Evolutionary conservation across 2,329 filamentous ascomycete species (phyloP), one percentile per base, ranked within the genome.

Genomic region (Oidium heveae): DNA sequence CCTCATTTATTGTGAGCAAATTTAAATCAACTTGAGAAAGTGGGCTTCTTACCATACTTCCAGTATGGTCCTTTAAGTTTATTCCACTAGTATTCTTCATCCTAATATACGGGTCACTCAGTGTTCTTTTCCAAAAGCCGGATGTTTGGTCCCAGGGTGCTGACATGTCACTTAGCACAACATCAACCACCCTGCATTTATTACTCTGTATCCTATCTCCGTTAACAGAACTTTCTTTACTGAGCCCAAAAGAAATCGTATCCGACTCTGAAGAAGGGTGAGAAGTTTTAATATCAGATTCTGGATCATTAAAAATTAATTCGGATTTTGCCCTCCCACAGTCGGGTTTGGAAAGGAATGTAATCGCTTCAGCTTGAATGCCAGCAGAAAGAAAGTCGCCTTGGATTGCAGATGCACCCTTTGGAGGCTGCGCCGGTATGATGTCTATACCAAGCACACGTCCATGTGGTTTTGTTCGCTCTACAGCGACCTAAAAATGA

Each of bases 131-230:
- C 72, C 78, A 82, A 72, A 84, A 87, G 64, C 82, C 82, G 64
- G 74, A 74, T 54, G 77, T 84, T 72, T 85, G 84, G 63, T 79
- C 74, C 87, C 87, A 95, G 82, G 91, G 88, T 75, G 75, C 89
- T 78, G 81, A 98, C 91, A 98, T 98, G 76, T 98, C 91, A 79
- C 86, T 94, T 66, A 98, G 72, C 66, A 98, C 86, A 65, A 98
- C 78, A 70, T 96, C 86, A 59, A 95, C 88, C 64, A 77, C 47
- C 15, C 28, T 20, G 32, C 32, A 33, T 50, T 20, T 16, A 5
- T 50, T 28, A 77, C 63, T 75, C 74, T 58, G 74, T 66, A 62
- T 46, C 65, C 63, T 52, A 52, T 67, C 55, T 47, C 61, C 59
- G 55, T 66, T 62, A 52, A 63, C 59, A 59, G 18, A 15, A 7